Evolutionary conservation across 2,329 filamentous ascomycete species (phyloP).

Genomic region (Monascus ruber): DNA sequence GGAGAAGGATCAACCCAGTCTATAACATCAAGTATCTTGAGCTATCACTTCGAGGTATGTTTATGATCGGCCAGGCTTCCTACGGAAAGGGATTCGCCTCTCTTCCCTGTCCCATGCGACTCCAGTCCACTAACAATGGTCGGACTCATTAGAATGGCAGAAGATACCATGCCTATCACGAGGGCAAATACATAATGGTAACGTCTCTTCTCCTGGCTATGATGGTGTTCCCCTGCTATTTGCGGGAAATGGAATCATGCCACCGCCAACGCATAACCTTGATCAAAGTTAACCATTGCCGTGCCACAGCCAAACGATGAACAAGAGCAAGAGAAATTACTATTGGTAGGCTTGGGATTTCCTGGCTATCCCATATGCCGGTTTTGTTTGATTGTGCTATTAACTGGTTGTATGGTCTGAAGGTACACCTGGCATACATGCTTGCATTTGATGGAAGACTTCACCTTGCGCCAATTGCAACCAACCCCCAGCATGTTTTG

Average conservation of each 20-base stretch:
- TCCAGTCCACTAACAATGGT: neutral
- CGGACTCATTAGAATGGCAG: constrained; percentile 4
- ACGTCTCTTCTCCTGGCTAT: neutral
- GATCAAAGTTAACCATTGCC: neutral
- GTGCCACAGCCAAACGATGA: constrained; percentile 5
- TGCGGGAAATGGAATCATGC: no score
- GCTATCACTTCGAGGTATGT: constrained; percentile 7
- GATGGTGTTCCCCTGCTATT: no score
- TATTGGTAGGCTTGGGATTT: constrained; percentile 2
- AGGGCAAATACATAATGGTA: constrained; percentile 8
- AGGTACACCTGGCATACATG: constrained; percentile 5
- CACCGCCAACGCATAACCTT: neutral
- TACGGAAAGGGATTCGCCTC: no score
- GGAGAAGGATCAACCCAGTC: constrained; percentile 5
- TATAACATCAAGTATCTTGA: constrained; percentile 6
- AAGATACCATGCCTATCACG: constrained; percentile 1
- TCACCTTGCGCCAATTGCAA: constrained; percentile 5
- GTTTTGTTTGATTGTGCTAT: neutral
- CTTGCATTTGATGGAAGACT: constrained; percentile 6
- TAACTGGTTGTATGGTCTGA: neutral
- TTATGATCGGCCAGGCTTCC: no score
- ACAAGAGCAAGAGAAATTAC: constrained; percentile 7
- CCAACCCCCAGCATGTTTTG: constrained; percentile 3
- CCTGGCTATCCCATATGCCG: neutral
- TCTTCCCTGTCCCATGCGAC: no score